Percentiles rank a stretch among this genome's conserved stretches.
phyloP scores from a whole-genome alignment of 495 filamentous ascomycete species.

The Amorphotheca resinae region DNA sequence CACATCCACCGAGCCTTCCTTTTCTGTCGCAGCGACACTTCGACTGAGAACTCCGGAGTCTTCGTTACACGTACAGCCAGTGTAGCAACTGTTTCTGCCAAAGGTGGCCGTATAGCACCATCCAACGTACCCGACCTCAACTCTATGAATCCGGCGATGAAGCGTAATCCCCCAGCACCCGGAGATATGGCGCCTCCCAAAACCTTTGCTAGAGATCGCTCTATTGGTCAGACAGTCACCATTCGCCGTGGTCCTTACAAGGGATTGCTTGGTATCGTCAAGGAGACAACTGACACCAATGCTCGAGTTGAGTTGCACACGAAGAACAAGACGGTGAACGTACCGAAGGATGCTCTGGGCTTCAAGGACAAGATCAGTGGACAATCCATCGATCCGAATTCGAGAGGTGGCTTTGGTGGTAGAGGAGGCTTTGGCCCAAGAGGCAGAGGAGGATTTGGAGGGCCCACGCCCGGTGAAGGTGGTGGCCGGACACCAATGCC shows the following conservation, averaged over 20 bases:
- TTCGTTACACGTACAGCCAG: constrained; percentile 79
- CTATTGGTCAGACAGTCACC: constrained; percentile 82
- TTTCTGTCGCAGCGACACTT: constrained; percentile 74
- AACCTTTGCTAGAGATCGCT: constrained; percentile 68
- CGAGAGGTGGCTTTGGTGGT: constrained; percentile 37
- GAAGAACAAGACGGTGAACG: constrained; percentile 73
- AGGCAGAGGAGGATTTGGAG: constrained; percentile 25
- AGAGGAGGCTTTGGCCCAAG: constrained; percentile 27
- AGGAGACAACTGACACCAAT: constrained; percentile 72
- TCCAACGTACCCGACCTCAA: constrained; percentile 59
- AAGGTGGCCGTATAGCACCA: constrained; percentile 56
- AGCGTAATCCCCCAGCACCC: constrained; percentile 39
- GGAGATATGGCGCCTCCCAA: constrained; percentile 60
- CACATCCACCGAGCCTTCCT: constrained; percentile 85
- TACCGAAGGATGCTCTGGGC: constrained; percentile 61
- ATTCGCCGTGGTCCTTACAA: constrained; percentile 79
- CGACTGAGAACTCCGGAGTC: constrained; percentile 77
- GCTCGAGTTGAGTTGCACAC: constrained; percentile 88
- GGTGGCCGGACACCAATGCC: constrained; percentile 61
- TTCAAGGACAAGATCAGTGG: constrained; percentile 80
- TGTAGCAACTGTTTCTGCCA: constrained; percentile 79
- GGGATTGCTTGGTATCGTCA: constrained; percentile 87
- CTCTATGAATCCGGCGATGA: constrained; percentile 86
- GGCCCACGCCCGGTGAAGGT: constrained; percentile 24
- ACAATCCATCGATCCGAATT: constrained; percentile 54